Evolutionary conservation across 202 grass and related monocot genomes (phyloP), one percentile per base, ranked within the genome.

Genomic region (Tripidium arundinaceum): DNA sequence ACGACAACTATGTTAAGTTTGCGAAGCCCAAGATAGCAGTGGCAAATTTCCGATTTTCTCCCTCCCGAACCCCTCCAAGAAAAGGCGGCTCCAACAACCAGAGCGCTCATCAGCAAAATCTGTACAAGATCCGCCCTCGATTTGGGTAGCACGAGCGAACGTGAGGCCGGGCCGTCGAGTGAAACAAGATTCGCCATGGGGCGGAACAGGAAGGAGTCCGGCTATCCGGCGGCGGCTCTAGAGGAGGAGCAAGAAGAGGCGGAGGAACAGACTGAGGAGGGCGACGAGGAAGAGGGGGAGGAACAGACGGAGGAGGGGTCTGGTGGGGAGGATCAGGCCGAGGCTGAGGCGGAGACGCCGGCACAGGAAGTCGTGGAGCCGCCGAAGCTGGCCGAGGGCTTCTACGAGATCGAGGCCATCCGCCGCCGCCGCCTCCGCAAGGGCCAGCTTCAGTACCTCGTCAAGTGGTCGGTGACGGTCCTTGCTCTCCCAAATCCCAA

Each of bases 371-470:
- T 5, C 9, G 65, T 38, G 66, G 52, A 49, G 42, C 85, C 62
- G 24, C 85, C 60, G 52, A 91, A 89, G 86, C 81, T 94, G 13
- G 92, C 65, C 43, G 89, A 91, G 39, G 86, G 83, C 24, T 94
- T 31, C 57, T 91, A 83, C 62, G 92, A 94, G 79, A 84, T 94
- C 36, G 92, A 94, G 88, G 87, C 63, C 18, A 94, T 94, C 79
- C 83, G 92, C 47, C 81, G 86, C 67, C 89, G 85, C 40, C 86
- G 92, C 40, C 65, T 46, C 4, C 83, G 62, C 74, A 82, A 84
- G 81, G 86, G 86, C 39, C 50, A 91, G 73, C 55, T 76, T 2
- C 92, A 94, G 86, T 94, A 91, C 68, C 92, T 94, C 58, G 89
- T 94, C 57, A 94, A 94, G 86, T 94, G 92, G 89, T 92, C 85